These are phyloP conservation scores for Ophiostoma pallidulum DNA, from an alignment of 2,329 filamentous ascomycete genomes.

Conservation along the genomic window DNA sequence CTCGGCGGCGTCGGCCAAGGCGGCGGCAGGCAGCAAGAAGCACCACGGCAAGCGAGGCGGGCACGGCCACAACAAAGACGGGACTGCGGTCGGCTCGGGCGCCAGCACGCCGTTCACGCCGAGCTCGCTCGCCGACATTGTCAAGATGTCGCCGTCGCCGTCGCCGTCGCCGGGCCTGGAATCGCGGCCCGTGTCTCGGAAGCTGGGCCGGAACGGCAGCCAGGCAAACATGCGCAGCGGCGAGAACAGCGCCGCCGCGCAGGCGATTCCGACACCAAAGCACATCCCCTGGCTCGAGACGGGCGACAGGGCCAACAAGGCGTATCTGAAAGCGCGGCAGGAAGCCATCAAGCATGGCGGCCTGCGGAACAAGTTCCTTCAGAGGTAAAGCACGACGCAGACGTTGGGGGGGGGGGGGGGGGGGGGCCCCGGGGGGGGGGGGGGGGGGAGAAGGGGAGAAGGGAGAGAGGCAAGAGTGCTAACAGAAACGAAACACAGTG, in stretches of 20 bases:
- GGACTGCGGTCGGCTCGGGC: conserved; percentile 19
- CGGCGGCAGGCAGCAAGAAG: conserved; percentile 69
- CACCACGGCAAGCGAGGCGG: conserved; percentile 86
- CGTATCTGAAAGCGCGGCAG: conserved; percentile 87
- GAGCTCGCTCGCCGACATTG: conserved; percentile 82
- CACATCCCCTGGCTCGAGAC: conserved; percentile 97
- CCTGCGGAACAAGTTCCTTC: conserved; percentile 90
- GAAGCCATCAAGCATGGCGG: conserved; percentile 97
- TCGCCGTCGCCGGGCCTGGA: conserved; percentile 24
- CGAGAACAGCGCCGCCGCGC: conserved; percentile 72
- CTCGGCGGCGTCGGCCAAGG: conserved; percentile 53
- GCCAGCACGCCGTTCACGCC: conserved; percentile 36
- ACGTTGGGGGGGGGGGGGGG: no score
- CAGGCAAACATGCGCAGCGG: conserved; percentile 54
- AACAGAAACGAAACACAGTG: conserved; percentile 40
- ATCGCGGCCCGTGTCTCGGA: conserved; percentile 52
- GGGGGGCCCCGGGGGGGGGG: no score
- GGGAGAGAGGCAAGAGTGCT: background rate
- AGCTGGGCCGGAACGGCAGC: conserved; percentile 53
- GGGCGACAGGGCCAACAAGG: conserved; percentile 79
- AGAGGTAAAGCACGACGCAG: no score
- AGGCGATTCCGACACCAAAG: conserved; percentile 77
- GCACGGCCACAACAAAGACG: conserved; percentile 66
- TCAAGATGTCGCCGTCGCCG: conserved; percentile 91
- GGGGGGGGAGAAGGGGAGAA: conserved; percentile 21